Evolutionary conservation across 2,329 filamentous ascomycete genomes (phyloP), one percentile per base, ranked within the genome.

Genomic region (Biscogniauxia marginata): DNA sequence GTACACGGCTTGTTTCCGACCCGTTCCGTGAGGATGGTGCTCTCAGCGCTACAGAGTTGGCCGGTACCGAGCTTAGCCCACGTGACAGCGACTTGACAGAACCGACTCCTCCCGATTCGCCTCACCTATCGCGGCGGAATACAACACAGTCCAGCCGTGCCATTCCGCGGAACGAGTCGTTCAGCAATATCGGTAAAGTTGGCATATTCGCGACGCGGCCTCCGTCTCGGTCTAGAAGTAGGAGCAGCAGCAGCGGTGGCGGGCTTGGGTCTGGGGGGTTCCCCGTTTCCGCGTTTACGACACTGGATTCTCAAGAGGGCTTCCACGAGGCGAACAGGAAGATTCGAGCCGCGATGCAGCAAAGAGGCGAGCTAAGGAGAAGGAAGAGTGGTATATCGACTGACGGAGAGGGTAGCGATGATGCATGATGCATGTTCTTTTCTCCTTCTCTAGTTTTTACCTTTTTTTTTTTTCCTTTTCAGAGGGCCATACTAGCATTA

Each of bases 151-250:
- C 80, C 24, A 82, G 80, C 66, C 77, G 79, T 18, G 75, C 77
- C 1, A 77, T 83, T 63, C 93, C 93, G 7, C 87, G 90, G 58
- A 97, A 96, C 76, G 95, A 98, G 74, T 95, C 90, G 0, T 97
- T 97, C 76, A 88, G 88, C 73, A 93, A 98, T 72, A 88, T 98
- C 61, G 89, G 90, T 11, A 86, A 84, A 49, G 88, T 96, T 63
- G 90, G 89, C 59, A 88, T 99, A 75, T 99, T 98, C 76, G 91
- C 93, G 2, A 95, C 91, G 16, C 83, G 90, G 24, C 92, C 93
- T 4, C 83, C 88, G n/a, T 96, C 90, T 51, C 86, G 91, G n/a
- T 87, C 84, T n/a, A 58, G 64, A 11, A 62, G 61, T n/a, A 61
- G 66, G 19, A 61, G 61, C 25, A 60, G 59, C 51, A 83, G 86